Evolutionary conservation across 1,284 basidiomycete genomes (phyloP), one percentile per base, ranked within the genome.

Genomic region (Puccinia horiana): DNA sequence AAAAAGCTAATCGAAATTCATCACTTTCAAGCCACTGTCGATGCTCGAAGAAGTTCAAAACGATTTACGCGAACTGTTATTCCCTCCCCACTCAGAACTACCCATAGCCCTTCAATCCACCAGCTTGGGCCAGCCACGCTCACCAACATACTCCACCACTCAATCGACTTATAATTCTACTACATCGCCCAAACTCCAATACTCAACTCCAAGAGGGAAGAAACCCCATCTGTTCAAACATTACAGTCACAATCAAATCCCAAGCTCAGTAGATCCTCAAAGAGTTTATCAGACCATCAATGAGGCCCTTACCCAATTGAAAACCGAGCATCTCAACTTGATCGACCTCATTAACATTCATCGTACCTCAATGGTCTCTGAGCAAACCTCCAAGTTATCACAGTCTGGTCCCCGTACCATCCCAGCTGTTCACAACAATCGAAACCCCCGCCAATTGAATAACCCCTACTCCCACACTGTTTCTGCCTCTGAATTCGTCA

Each of bases 311-410:
- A 52, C 18, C 26, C 67, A 81, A 52, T 35, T 81, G 29, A 81
- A 73, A 58, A 54, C 72, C 1, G 79, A 74, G 61, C 79, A 81
- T 49, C 44, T 52, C 18, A 74, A 61, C 42, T 42, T 81, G 54
- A 72, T 81, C 37, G 79, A 81, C 61, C 61, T 81, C n/a, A 63
- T 81, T 56, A 81, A 80, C 40, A 58, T 58, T 8, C 78, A 80
- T 80, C 54, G 65, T 42, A 56, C 69, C 35, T 72, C 78, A 18
- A 80, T 80, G 73, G 54, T 61, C 54, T 40, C 49, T 29, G 54
- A 73, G 44, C 67, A 73, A 42, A 26, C 78, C 32, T 75, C 73
- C 6, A 44, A 58, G 49, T 35, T 75, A n/a, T 52, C 35, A 47
- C 78, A 72, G n/a, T 11, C 47, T 29, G 18, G 42, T 42, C 78